Conservation (phyloP, 148 eudicot species). For the Chenopodium quinoa region DNA sequence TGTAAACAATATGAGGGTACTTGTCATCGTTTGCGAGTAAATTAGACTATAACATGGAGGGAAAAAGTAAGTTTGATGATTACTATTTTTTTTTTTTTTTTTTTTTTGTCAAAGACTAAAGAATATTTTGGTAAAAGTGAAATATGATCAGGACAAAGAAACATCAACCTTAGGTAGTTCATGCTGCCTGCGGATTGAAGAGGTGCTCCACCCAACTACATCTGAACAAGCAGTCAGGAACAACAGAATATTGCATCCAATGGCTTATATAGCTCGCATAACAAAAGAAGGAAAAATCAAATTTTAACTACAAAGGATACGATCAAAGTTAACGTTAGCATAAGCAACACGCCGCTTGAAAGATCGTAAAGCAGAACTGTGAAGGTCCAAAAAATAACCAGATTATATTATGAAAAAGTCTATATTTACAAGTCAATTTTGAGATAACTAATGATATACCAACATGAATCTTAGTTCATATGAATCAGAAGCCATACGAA, state of each 20-base stretch:
- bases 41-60: slow-evolving; percentile 42
- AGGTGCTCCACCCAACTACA: slow-evolving; percentile 94
- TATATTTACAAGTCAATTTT: slow-evolving; percentile 10
- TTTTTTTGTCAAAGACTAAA: slow-evolving; percentile 5
- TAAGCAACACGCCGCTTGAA: slow-evolving; percentile 87
- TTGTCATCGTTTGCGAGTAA: slow-evolving; percentile 51
- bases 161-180: slow-evolving; percentile 69
- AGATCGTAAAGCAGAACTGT: slow-evolving; percentile 77
- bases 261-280: neutral
- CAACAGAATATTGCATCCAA: slow-evolving; percentile 15
- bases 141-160: neutral
- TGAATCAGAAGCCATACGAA: slow-evolving; percentile 76
- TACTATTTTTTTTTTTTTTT: too few species aligned
- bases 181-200: slow-evolving; percentile 78
- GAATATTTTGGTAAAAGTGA: neutral
- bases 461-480: slow-evolving; percentile 78
- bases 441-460: slow-evolving; percentile 29
- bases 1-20: slow-evolving; percentile 75
- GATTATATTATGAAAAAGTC: neutral
- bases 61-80: neutral
- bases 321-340: slow-evolving; percentile 76
- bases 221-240: slow-evolving; percentile 51
- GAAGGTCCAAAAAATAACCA: slow-evolving; percentile 25
- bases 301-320: slow-evolving; percentile 53
- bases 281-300: neutral